Evolutionary conservation across 305 asterid genomes (phyloP).

Genomic region (Petunia hybrid): DNA sequence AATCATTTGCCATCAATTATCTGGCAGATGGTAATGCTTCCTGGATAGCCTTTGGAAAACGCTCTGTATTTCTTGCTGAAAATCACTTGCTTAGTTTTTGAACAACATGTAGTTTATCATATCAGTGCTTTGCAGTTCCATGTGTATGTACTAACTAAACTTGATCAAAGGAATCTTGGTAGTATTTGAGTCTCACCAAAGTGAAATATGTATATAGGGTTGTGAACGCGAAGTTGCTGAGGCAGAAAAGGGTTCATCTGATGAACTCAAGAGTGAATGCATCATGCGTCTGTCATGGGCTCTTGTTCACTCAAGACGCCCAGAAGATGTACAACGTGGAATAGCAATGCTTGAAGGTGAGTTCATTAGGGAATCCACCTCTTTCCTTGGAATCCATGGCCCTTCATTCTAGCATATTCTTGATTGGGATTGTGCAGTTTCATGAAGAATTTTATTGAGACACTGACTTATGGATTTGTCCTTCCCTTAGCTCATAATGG

Average conservation of each 20-base stretch:
- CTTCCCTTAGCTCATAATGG: background rate
- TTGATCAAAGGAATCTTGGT: background rate
- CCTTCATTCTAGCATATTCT: conserved; percentile 1
- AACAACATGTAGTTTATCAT: background rate
- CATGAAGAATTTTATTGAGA: background rate
- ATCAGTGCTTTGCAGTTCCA: background rate
- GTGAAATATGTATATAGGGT: conserved; percentile 57
- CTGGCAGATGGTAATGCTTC: background rate
- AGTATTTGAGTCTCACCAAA: conserved; percentile 32
- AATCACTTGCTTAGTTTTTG: background rate
- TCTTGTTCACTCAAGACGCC: conserved; percentile 84
- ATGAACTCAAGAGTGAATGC: conserved; percentile 72
- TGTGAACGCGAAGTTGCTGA: conserved; percentile 94
- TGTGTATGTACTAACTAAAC: conserved; percentile 1
- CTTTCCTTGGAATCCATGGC: conserved; percentile 20
- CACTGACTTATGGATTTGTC: background rate
- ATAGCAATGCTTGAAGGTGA: conserved; percentile 97
- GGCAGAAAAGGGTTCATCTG: conserved; percentile 72
- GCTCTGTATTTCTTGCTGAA: conserved; percentile 8
- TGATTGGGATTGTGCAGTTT: background rate
- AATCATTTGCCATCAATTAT: background rate
- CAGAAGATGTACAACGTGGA: conserved; percentile 92
- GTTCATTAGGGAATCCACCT: conserved; percentile 26
- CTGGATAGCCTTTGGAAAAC: background rate
- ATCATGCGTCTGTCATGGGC: conserved; percentile 96